Evolutionary conservation across 805 yeast species (phyloP), one percentile per base, ranked within the genome.

Genomic region (Wickerhamomyces mucosus): DNA sequence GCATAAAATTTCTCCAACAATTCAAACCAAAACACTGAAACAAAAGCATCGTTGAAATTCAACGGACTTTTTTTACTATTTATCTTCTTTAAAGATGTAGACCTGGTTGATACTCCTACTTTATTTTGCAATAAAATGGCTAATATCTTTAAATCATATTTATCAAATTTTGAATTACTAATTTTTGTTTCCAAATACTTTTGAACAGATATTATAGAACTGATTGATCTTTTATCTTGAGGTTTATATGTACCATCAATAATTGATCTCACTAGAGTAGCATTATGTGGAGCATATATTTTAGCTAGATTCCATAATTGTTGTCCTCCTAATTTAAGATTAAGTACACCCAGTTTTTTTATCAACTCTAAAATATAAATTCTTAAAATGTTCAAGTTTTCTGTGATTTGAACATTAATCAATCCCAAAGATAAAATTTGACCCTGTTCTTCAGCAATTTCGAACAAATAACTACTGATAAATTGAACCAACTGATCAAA

Each of bases 401-500:
- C 59, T 10, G 61, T 53, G 22, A 81, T 82, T 30, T 78, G 84
- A 4, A 78, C 76, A 45, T 81, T 81, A 31, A 76, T 73, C 18
- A 78, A 70, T 2, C 94, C 94, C 25, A 81, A 53, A 1, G 86
- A 75, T 27, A 80, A 65, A 3, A 80, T 65, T 49, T 68, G 71
- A 7, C 70, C 65, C 18, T 70, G 56, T 40, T 81, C 89, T 17
- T 65, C 69, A 3, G 78, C 62, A 6, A 77, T 70, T 47, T 81
- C 92, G 29, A 52, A 56, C 3, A 81, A 51, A 43, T 69, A 81
- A 7, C 67, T 63, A 48, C 69, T 69, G 32, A 80, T 51, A 44
- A 80, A 78, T 2, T 59, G 39, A 27, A 68, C 65, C 14, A 80
- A 50, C 39, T 75, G 82, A 38, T 74, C 81, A 35, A 66, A 65